Evolutionary conservation across 331 rosid species (phyloP).

Genomic region (Stylosanthes scabra): DNA sequence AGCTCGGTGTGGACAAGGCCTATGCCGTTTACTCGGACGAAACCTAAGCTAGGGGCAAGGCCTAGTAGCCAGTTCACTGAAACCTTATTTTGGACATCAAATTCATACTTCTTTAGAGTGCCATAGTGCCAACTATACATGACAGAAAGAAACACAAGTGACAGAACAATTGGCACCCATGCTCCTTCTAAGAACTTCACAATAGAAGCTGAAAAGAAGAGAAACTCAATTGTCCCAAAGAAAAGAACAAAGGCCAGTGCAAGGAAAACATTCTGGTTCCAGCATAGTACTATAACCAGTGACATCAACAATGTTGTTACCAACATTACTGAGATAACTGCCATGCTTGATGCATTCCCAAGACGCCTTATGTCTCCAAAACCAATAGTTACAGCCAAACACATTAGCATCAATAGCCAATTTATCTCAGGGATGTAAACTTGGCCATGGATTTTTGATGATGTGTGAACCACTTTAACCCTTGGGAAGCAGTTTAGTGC

Average conservation of each 20-base stretch:
- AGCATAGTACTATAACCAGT: conserved; percentile 71
- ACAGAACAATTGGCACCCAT: conserved; percentile 85
- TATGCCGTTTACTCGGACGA: conserved; percentile 58
- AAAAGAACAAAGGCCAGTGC: conserved; percentile 67
- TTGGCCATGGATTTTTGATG: conserved; percentile 90
- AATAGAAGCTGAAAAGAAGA: conserved; percentile 77
- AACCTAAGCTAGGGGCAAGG: conserved; percentile 93
- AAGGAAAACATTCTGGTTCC: conserved; percentile 72
- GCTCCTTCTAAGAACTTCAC: conserved; percentile 85
- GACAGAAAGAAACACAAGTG: conserved; percentile 62
- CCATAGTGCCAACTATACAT: conserved; percentile 96
- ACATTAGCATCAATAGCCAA: conserved; percentile 91
- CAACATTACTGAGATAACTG: conserved; percentile 88
- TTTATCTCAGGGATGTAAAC: conserved; percentile 96
- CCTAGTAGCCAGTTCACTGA: conserved; percentile 91
- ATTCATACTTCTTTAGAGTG: conserved; percentile 78
- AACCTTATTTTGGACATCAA: conserved; percentile 87
- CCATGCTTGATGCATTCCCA: conserved; percentile 93
- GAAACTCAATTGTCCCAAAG: conserved; percentile 83
- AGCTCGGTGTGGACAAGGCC: conserved; percentile 93
- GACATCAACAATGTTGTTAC: conserved; percentile 88
- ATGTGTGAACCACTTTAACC: conserved; percentile 87
- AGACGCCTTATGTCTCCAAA: conserved; percentile 81
- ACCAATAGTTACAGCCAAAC: conserved; percentile 89
- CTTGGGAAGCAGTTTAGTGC: conserved; percentile 94